Evolutionary conservation across 441 rosid genomes (phyloP), one percentile per base, ranked within the genome.

Genomic region (Populus tomentosa): DNA sequence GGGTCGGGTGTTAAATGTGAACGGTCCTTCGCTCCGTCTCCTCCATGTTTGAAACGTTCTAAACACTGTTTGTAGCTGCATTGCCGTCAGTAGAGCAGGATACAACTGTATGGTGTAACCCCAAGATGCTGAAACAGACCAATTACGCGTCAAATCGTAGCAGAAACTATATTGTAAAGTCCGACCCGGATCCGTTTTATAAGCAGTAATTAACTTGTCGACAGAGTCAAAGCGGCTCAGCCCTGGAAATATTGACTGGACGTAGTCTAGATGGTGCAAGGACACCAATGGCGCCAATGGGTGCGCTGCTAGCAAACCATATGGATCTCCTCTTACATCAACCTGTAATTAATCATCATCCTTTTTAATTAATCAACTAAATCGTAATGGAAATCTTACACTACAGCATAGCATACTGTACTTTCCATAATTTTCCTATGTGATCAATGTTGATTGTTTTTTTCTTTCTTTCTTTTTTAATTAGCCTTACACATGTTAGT

Each of bases 71-170:
- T 87, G 93, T 24, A 94, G 87, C 78, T 82, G 73, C 73, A 81
- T 86, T 0, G 94, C 88, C 7, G 85, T 80, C 9, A 86, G 72
- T 7, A 89, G 14, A 0, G 81, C 88, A 1, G 92, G 94, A 67
- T 89, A 90, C 26, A 94, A 64, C 70, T 90, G 97, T 20, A 90
- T 65, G 2, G 91, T 84, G 83, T 90, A 95, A 6, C 98, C 97
- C 98, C 98, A 95, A 0, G 98, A 90, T 11, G 90, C 84, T 3
- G 98, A 91, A 62, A 91, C 50, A 3, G 93, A 88, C 94, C 97
- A 90, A n/a, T 85, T 89, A 1, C 89, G 87, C 18, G 28, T 85
- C 14, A 62, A 63, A 83, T 91, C 94, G 73, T 91, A 84, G 76
- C 98, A 93, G 79, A 91, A 85, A 77, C 87, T 89, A 11, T 90